Base-by-base conservation (phyloP, 176 grass and related monocot genomes). In the Oryza nivara region DNA sequence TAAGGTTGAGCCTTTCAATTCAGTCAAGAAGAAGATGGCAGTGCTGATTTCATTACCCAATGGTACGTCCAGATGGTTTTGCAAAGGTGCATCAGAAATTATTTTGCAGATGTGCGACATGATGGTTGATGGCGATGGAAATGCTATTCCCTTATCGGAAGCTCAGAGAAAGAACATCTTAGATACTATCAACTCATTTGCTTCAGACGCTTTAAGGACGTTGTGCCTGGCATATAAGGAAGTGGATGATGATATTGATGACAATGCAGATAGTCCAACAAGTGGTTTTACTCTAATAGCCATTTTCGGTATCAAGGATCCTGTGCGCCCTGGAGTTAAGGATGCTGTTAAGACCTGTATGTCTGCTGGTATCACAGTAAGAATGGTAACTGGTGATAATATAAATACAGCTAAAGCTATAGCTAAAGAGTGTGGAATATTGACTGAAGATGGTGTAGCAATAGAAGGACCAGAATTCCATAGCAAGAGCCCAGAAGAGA, bases 1-100 rank as follows among this genome's bases (percentile, higher is more conserved):
- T n/a, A 98, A 92, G 86, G 91, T 98, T 51, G 96, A 95, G 77
- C 96, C 96, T 80, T 98, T 98, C 82, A 97, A 97, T 88, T 97
- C 92, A 0, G 89, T 90, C 48, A 97, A 93, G 77, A 97, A 97
- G 81, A 95, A 83, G 82, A 98, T 98, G 96, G 92, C 93, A 34
- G 88, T 95, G 17, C 72, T 95, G 68, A 70, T 98, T 60, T 75
- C 67, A 44, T 94, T 94, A 85, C 83, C 89, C n/a, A 74, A 65
- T 72, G 96, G 91, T 1, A 26, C 70, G 45, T 64, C 77, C 72
- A 89, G 93, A 22, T 90, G 91, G 85, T 98, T 95, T 70, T 81
- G 77, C 80, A 98, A 98, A 89, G 96, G 96, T 81, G 93, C 93
- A 30, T 92, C 93, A 58, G 93, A 98, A 88, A 92, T 98, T 75